Percentiles rank a stretch among this genome's conserved stretches.
Conservation (phyloP, 352 stramenopile genomes). For the Phytophthora litchii region DNA sequence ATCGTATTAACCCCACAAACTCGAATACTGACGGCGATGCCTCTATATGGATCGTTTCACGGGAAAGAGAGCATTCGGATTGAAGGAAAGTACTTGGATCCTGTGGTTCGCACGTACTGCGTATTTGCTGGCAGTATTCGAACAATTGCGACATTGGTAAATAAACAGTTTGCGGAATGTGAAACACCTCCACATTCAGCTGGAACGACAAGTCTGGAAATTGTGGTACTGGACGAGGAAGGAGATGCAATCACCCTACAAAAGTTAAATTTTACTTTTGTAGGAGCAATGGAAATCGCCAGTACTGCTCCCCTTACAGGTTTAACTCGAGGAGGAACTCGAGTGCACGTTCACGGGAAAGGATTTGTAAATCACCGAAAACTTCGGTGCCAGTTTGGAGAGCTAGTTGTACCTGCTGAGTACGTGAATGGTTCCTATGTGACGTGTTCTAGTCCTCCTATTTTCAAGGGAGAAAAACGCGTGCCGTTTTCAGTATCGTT, state of each 20-base stretch:
- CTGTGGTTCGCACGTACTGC: conserved; percentile 29
- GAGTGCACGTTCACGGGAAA: conserved; percentile 35
- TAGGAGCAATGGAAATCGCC: conserved; percentile 41
- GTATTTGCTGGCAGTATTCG: conserved; percentile 29
- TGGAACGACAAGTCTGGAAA: conserved; percentile 25
- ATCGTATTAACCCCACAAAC: conserved; percentile 19
- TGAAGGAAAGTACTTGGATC: conserved; percentile 24
- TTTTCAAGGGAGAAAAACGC: conserved; percentile 16
- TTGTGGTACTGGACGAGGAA: conserved; percentile 15
- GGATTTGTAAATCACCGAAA: conserved; percentile 41
- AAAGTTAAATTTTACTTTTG: conserved; percentile 43
- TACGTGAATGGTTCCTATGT: conserved; percentile 40
- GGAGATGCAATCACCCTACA: conserved; percentile 6
- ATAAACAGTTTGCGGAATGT: conserved; percentile 29
- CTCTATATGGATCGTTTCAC: conserved; percentile 35
- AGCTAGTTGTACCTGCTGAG: conserved; percentile 16
- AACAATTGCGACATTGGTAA: conserved; percentile 9
- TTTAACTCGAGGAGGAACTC: conserved; percentile 36
- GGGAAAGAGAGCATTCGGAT: conserved; percentile 41
- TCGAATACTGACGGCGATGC: conserved; percentile 18
- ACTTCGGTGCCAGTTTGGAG: conserved; percentile 45
- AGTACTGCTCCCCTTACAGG: conserved; percentile 25
- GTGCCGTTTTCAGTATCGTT: conserved; percentile 34
- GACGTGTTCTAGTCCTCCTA: conserved; percentile 39
- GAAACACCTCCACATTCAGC: conserved; percentile 28